Evolutionary conservation across 2,329 filamentous ascomycete species (phyloP), one percentile per base, ranked within the genome.

Genomic region (Amesomyces nigricolor): DNA sequence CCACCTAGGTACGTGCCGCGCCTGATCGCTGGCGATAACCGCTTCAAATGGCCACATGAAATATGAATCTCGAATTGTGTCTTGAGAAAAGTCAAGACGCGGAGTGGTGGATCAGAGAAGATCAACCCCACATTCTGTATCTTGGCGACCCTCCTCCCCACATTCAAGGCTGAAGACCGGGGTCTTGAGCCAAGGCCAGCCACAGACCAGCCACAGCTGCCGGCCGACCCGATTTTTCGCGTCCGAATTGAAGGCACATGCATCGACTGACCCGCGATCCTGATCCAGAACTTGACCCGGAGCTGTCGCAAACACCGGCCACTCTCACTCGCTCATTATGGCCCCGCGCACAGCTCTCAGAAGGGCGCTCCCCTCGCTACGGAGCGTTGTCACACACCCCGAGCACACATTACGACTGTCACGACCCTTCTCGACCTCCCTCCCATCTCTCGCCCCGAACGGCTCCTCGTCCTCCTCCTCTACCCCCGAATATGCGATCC

Each of bases 401-500:
- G 32, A 45, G 30, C 53, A 53, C 16, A 46, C 53, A 55, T 29
- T 40, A 55, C 52, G 42, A 52, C 38, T 51, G 13, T 29, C 51
- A 53, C 48, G 58, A 37, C 26, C 43, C 11, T 54, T 60, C 35
- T 60, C 58, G 5, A 58, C 50, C 5, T 47, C 54, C 7, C 38
- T 59, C 37, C 47, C 53, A 0, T 57, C 51, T 13, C 47, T 30
- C 17, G 49, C 48, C n/a, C 40, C 51, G 16, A 56, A 46, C 32
- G 26, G 44, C 42, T 53, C 56, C 8, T 48, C n/a, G n/a, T n/a
- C 47, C 32, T 45, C 54, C 17, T 45, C 44, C 37, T 45, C 58
- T 13, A 17, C 49, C 11, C 59, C 62, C 48, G 60, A 63, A 42
- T 63, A 63, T 55, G 63, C 57, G 11, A 50, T 59, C 44, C 61